Evolutionary conservation across 2,329 filamentous ascomycete species (phyloP).

Genomic region (Talaromyces sp.): DNA sequence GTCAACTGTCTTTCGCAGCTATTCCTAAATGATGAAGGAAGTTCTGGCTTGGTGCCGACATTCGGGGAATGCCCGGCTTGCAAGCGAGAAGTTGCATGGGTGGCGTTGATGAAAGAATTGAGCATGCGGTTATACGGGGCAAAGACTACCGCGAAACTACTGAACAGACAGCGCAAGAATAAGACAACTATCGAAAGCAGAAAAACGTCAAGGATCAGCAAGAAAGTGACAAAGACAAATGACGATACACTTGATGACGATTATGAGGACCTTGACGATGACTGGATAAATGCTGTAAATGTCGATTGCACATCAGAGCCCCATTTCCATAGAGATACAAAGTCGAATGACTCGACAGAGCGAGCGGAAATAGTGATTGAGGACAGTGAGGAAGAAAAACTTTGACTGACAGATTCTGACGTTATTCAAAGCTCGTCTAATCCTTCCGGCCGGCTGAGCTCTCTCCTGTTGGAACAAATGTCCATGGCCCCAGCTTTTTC

Average conservation of each 20-base stretch:
- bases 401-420: conserved; percentile 8
- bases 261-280: conserved; percentile 28
- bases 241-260: conserved; percentile 8
- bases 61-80: conserved; percentile 70
- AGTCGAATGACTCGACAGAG: conserved; percentile 17
- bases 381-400: conserved; percentile 17
- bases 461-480: conserved; percentile 22
- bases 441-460: background rate
- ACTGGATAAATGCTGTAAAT: conserved; percentile 32
- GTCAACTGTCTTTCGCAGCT: conserved; percentile 52
- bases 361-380: conserved; percentile 45
- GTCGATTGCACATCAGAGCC: conserved; percentile 30
- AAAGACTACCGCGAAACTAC: conserved; percentile 61
- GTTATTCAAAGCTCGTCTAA: background rate
- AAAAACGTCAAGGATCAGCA: conserved; percentile 11
- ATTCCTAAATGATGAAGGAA: conserved; percentile 47
- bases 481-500: conserved; percentile 32
- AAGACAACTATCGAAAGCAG: conserved; percentile 1
- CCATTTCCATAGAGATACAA: conserved; percentile 15
- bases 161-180: conserved; percentile 57
- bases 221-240: conserved; percentile 5
- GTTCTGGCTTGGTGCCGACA: conserved; percentile 58
- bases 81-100: conserved; percentile 61
- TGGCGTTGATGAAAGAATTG: conserved; percentile 75
- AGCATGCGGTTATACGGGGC: conserved; percentile 67